Conservation (phyloP, 345 rosid genomes). For the Linum tenue region DNA sequence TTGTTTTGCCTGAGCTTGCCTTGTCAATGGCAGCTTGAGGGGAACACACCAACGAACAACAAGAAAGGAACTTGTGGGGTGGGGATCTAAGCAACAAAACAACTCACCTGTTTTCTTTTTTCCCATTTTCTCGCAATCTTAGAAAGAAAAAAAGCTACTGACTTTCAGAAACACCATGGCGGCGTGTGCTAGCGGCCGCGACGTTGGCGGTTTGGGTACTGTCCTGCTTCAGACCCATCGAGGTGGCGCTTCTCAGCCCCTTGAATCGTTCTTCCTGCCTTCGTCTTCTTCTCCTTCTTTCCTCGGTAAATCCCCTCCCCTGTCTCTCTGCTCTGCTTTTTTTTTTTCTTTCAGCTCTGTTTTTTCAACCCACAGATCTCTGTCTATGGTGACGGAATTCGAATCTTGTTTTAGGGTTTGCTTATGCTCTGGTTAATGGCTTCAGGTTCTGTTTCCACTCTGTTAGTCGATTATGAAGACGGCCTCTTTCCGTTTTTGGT, state of each 20-base stretch:
- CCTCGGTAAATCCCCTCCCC: constrained; percentile 26
- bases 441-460: not conserved
- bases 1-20: constrained; percentile 6
- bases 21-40: constrained; percentile 19
- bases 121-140: too few species aligned
- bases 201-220: constrained; percentile 18
- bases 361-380: too few species aligned
- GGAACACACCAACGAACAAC: not conserved
- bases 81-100: not conserved
- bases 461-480: not conserved
- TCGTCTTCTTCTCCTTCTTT: constrained; percentile 32
- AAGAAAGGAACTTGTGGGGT: not conserved
- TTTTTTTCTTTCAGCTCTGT: too few species aligned
- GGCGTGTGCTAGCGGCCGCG: not conserved
- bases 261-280: constrained; percentile 36
- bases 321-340: too few species aligned
- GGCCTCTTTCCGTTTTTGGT: not conserved
- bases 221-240: constrained; percentile 35
- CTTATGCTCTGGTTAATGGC: too few species aligned
- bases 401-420: too few species aligned
- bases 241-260: constrained; percentile 27
- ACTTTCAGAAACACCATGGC: not conserved
- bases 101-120: not conserved
- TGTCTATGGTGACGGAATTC: too few species aligned
- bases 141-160: constrained; percentile 33